Conservation (phyloP, 768 basidiomycete species). For the Boletus subcaerulescens region DNA sequence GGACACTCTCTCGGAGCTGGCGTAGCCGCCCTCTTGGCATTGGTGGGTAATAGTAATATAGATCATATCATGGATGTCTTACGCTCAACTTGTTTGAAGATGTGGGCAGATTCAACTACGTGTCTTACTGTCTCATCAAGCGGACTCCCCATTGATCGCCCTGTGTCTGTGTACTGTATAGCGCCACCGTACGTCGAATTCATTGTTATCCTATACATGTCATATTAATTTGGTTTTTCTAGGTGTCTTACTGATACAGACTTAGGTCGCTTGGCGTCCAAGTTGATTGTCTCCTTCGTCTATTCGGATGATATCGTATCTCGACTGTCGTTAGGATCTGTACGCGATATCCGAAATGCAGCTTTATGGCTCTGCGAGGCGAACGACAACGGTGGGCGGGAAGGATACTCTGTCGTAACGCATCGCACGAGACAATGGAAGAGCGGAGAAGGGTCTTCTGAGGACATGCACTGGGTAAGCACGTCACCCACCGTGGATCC, state of each 20-base stretch:
- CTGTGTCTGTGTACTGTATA: constrained; percentile 74
- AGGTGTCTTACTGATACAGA: constrained; percentile 63
- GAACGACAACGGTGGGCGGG: constrained; percentile 40
- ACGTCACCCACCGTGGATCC: constrained; percentile 2
- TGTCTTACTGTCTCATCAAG: constrained; percentile 67
- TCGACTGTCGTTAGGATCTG: constrained; percentile 71
- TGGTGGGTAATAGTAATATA: constrained; percentile 44
- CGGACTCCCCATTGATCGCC: constrained; percentile 63
- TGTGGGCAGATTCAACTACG: constrained; percentile 82
- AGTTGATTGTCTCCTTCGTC: constrained; percentile 72
- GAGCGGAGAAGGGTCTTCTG: constrained; percentile 51
- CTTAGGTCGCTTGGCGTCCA: constrained; percentile 56
- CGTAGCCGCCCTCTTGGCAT: constrained; percentile 68
- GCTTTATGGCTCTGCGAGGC: constrained; percentile 80
- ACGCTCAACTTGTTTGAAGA: constrained; percentile 39
- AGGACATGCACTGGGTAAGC: constrained; percentile 53
- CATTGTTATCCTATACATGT: not conserved
- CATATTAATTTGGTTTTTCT: not conserved
- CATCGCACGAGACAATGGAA: constrained; percentile 58
- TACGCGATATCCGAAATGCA: constrained; percentile 72
- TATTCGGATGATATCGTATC: constrained; percentile 83
- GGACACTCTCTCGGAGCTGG: constrained; percentile 87
- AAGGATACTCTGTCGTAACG: constrained; percentile 41
- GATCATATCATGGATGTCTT: not conserved
- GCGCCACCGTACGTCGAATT: constrained; percentile 63